A percentile compares a stretch with the other conserved stretches of the same genome.
These are phyloP conservation scores for Salvia rosmarinus DNA, from an alignment of 257 asterid genomes.

Conservation along the genomic window DNA sequence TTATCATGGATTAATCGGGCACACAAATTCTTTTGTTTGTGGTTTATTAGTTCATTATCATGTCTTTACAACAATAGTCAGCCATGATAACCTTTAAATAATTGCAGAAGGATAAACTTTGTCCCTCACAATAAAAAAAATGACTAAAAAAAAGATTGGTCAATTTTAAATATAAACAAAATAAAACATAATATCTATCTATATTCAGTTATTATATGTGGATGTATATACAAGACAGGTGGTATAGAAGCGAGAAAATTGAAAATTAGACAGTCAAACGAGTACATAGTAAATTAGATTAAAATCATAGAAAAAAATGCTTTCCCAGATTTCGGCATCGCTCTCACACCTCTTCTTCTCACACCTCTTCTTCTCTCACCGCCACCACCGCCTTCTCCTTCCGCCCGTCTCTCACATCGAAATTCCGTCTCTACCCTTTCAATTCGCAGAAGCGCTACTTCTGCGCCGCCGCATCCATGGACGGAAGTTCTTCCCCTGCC, in stretches of 20 bases:
- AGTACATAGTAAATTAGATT: slow-evolving; percentile 26
- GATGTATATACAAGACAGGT: background rate
- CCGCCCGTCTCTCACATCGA: slow-evolving; percentile 38
- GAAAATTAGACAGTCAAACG: slow-evolving; percentile 12
- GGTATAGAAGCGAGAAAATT: background rate
- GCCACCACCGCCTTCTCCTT: slow-evolving; percentile 50
- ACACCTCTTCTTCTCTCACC: slow-evolving; percentile 41
- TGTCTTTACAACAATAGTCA: too few species aligned
- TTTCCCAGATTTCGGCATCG: slow-evolving; percentile 53
- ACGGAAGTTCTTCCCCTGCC: slow-evolving; percentile 41
- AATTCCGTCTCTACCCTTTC: slow-evolving; percentile 41
- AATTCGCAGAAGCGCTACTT: slow-evolving; percentile 42
- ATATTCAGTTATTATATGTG: background rate
- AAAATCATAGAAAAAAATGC: slow-evolving; percentile 36
- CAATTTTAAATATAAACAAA: too few species aligned
- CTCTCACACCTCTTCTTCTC: slow-evolving; percentile 47
- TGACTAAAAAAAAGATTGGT: too few species aligned
- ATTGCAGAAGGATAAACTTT: too few species aligned
- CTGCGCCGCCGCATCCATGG: slow-evolving; percentile 56
- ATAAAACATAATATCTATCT: too few species aligned
- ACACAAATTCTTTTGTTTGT: too few species aligned
- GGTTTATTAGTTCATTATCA: too few species aligned
- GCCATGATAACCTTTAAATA: too few species aligned
- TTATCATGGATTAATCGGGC: too few species aligned
- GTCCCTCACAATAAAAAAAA: too few species aligned